Percentiles rank a stretch among this genome's conserved stretches.
Evolutionary conservation across 805 yeast species (phyloP).

Genomic region (Clavispora phyllophila): DNA sequence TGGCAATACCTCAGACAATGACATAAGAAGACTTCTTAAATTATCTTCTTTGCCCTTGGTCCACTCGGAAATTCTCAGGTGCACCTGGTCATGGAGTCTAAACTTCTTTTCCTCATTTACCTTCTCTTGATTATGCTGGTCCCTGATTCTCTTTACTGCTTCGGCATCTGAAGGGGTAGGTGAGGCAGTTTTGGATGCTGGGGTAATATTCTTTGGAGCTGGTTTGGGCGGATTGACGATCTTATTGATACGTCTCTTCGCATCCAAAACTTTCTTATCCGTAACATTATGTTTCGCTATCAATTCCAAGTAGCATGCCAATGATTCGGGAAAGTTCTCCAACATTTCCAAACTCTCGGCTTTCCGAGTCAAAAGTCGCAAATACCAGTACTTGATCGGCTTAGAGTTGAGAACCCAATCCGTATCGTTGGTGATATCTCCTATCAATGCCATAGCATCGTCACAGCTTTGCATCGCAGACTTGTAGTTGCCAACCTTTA

Average conservation of each 20-base stretch:
- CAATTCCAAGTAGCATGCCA: slow-evolving; percentile 54
- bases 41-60: slow-evolving; percentile 72
- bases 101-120: slow-evolving; percentile 32
- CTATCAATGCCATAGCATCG: slow-evolving; percentile 39
- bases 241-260: slow-evolving; percentile 70
- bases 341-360: slow-evolving; percentile 83
- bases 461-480: slow-evolving; percentile 44
- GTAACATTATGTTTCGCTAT: slow-evolving; percentile 61
- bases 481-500: slow-evolving; percentile 68
- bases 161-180: not conserved
- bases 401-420: slow-evolving; percentile 42
- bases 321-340: slow-evolving; percentile 65
- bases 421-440: slow-evolving; percentile 22
- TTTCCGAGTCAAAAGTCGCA: slow-evolving; percentile 59
- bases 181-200: not conserved
- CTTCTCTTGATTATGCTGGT: slow-evolving; percentile 13
- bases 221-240: slow-evolving; percentile 53
- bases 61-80: slow-evolving; percentile 56
- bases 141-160: slow-evolving; percentile 35
- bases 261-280: slow-evolving; percentile 64
- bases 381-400: slow-evolving; percentile 63
- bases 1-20: slow-evolving; percentile 62
- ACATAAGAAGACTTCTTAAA: slow-evolving; percentile 67
- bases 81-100: slow-evolving; percentile 59
- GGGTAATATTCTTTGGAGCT: not conserved